phyloP scores from a whole-genome alignment of 2,329 filamentous ascomycete species.

The Colletotrichum kahawae region DNA sequence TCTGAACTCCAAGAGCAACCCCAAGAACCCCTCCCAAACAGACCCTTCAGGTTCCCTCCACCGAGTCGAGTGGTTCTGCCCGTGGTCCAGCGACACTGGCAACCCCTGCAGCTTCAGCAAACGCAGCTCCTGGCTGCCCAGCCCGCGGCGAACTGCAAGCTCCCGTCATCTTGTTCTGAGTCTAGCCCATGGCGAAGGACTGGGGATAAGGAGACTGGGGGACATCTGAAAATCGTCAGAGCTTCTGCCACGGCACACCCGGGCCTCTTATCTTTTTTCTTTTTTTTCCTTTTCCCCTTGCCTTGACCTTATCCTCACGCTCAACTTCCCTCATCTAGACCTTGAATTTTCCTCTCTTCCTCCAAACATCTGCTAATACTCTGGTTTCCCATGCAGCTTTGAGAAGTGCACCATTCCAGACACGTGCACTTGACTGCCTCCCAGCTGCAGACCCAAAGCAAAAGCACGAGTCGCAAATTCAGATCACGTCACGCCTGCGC shows the following conservation, averaged over 20 bases:
- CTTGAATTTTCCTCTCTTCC: background rate
- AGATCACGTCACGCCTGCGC: constrained; percentile 13
- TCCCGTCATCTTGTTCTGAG: background rate
- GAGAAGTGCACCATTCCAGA: background rate
- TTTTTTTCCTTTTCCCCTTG: background rate
- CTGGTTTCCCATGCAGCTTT: background rate
- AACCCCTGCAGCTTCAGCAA: background rate
- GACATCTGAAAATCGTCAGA: constrained; percentile 21
- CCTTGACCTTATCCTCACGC: background rate
- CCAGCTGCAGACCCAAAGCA: background rate
- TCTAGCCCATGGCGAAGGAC: background rate
- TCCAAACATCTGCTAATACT: background rate
- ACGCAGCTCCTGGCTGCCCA: background rate
- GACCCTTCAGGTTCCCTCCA: background rate
- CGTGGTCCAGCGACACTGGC: background rate
- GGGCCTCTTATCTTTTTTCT: background rate
- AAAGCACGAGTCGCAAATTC: background rate
- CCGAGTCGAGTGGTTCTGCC: background rate
- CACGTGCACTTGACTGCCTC: background rate
- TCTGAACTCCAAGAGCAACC: background rate
- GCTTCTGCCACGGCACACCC: background rate
- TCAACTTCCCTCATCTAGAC: background rate
- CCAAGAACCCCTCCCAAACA: background rate
- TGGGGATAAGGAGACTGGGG: background rate
- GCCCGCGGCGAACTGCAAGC: background rate